These are phyloP conservation scores for Delonix regia DNA, from an alignment of 306 rosid genomes.

Conservation along the genomic window DNA sequence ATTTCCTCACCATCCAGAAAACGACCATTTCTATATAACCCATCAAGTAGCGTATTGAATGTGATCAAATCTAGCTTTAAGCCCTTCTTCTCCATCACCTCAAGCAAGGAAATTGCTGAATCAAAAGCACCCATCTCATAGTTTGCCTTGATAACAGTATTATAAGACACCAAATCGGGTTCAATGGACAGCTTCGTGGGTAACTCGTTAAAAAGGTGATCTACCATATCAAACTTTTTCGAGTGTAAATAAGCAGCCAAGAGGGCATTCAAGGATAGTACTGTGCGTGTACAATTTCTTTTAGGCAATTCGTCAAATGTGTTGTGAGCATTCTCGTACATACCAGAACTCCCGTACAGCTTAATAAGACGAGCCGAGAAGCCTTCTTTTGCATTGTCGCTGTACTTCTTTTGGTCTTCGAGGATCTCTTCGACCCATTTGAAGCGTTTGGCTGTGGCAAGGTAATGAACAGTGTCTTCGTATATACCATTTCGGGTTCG, in stretches of 20 bases:
- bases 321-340: conserved; percentile 60
- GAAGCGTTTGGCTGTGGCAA: conserved; percentile 66
- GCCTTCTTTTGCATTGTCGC: conserved; percentile 58
- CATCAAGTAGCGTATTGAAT: too few relatives aligned
- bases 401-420: conserved; percentile 65
- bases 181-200: conserved; percentile 50
- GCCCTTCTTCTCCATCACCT: conserved; percentile 59
- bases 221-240: conserved; percentile 45
- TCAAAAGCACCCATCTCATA: conserved; percentile 55
- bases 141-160: conserved; percentile 62
- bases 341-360: conserved; percentile 56
- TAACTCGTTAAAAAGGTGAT: conserved; percentile 48
- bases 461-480: conserved; percentile 65
- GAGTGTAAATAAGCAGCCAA: conserved; percentile 68
- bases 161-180: too few relatives aligned
- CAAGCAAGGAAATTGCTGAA: conserved; percentile 42
- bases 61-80: conserved; percentile 51
- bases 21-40: conserved; percentile 45
- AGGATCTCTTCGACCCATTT: conserved; percentile 62
- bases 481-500: too few relatives aligned
- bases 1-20: conserved; percentile 59
- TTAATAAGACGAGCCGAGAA: conserved; percentile 57
- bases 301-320: conserved; percentile 78
- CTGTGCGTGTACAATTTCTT: too few relatives aligned
- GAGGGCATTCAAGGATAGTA: conserved; percentile 70